These are phyloP conservation scores for Scleromitrula shiraiana DNA, from an alignment of 2,329 filamentous ascomycete genomes.

Conservation along the genomic window DNA sequence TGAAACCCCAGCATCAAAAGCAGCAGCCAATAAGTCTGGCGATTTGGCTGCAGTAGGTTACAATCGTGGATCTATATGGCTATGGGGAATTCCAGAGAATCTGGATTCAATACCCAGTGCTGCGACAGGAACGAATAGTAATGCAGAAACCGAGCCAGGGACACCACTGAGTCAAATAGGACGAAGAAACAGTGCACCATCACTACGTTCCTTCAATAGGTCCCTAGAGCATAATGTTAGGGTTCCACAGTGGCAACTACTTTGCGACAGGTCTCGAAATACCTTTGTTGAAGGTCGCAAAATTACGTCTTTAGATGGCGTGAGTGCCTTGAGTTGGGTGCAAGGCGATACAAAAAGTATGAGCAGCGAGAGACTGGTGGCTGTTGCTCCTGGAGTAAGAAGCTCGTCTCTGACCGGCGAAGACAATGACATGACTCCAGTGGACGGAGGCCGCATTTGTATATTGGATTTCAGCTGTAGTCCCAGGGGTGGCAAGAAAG, in stretches of 20 bases:
- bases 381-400: slow-evolving; percentile 63
- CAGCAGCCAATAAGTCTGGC: slow-evolving; percentile 59
- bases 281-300: slow-evolving; percentile 61
- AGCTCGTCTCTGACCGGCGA: slow-evolving; percentile 47
- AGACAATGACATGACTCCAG: slow-evolving; percentile 64
- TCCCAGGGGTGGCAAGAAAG: slow-evolving; percentile 44
- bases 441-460: slow-evolving; percentile 69
- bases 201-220: slow-evolving; percentile 20
- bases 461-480: slow-evolving; percentile 68
- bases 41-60: slow-evolving; percentile 70
- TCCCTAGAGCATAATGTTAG: slow-evolving; percentile 22
- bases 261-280: slow-evolving; percentile 60
- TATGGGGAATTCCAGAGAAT: slow-evolving; percentile 71
- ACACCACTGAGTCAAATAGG: slow-evolving; percentile 20
- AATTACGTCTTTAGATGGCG: slow-evolving; percentile 55
- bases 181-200: slow-evolving; percentile 27
- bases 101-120: slow-evolving; percentile 52
- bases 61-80: slow-evolving; percentile 59
- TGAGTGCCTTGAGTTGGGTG: slow-evolving; percentile 67
- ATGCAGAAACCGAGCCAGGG: slow-evolving; percentile 26
- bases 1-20: slow-evolving; percentile 55
- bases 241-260: slow-evolving; percentile 59
- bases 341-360: slow-evolving; percentile 42
- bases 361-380: slow-evolving; percentile 52
- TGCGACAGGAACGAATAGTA: slow-evolving; percentile 25